Percentiles rank a stretch among this genome's conserved stretches.
Evolutionary conservation across 2,329 filamentous ascomycete genomes (phyloP).

Genomic region (Calonectria honghensis): DNA sequence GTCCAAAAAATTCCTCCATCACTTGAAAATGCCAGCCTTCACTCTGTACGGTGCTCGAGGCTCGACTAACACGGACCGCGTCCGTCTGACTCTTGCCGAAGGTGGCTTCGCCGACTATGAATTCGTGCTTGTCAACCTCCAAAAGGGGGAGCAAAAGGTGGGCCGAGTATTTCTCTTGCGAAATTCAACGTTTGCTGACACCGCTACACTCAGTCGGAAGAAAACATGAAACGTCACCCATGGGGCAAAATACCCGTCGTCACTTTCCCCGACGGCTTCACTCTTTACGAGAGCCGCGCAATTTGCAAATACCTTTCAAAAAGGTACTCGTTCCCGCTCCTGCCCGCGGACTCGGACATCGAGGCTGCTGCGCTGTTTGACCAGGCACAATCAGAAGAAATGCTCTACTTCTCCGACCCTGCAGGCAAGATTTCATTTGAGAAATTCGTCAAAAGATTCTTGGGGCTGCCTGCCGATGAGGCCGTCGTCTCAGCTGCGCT

Average conservation of each 20-base stretch:
- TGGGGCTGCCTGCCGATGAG: slow-evolving; percentile 65
- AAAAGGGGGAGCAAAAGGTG: slow-evolving; percentile 65
- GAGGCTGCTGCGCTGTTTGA: slow-evolving; percentile 66
- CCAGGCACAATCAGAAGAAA: slow-evolving; percentile 64
- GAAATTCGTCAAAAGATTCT: slow-evolving; percentile 66
- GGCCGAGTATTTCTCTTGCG: slow-evolving; percentile 41
- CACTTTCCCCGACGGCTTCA: slow-evolving; percentile 63
- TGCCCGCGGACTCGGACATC: slow-evolving; percentile 61
- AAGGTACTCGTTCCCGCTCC: slow-evolving; percentile 67
- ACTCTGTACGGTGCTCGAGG: slow-evolving; percentile 64
- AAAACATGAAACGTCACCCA: slow-evolving; percentile 62
- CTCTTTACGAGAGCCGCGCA: slow-evolving; percentile 67
- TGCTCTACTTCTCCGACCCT: slow-evolving; percentile 65
- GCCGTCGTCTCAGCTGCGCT: slow-evolving; percentile 61
- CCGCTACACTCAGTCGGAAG: slow-evolving; percentile 57
- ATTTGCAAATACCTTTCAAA: slow-evolving; percentile 68
- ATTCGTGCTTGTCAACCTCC: slow-evolving; percentile 61
- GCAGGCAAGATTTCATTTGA: slow-evolving; percentile 66
- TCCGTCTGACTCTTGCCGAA: slow-evolving; percentile 65
- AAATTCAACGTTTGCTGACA: slow-evolving; percentile 48
- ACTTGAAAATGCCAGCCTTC: slow-evolving; percentile 64
- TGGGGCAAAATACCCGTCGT: slow-evolving; percentile 66
- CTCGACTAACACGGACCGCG: slow-evolving; percentile 65
- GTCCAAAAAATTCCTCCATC: slow-evolving; percentile 54
- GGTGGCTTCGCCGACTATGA: slow-evolving; percentile 66